Base-by-base conservation (phyloP, 495 filamentous ascomycete genomes). In the Cercophora newfieldiana region DNA sequence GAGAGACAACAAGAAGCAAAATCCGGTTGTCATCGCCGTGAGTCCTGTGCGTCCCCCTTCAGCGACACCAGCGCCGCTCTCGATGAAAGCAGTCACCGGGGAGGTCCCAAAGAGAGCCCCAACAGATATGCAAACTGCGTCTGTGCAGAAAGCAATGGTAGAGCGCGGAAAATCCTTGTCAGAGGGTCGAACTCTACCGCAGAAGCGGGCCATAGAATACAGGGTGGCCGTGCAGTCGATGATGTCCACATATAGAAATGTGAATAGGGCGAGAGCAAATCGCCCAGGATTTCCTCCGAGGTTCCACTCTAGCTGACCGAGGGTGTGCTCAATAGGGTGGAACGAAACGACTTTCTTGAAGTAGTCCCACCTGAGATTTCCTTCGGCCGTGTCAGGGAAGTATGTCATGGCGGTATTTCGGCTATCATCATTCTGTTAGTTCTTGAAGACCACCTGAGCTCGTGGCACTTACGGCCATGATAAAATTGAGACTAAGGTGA, bases 211-310 rank as follows among this genome's bases (percentile, higher is more conserved):
- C 90, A 95, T 93, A 25, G 90, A 91, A 79, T 93, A 94, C 55
- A 88, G 73, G 4, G 86, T 88, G 33, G 86, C 86, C 6, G 86
- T 87, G 68, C 81, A 83, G 67, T 88, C 86, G 59, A 88, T 84
- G 61, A 94, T 93, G 76, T 95, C 91, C 60, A 95, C 91, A 69
- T 95, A 94, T 65, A 93, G 84, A 73, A 95, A 94, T 16, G 91
- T 94, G 69, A 95, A 87, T 48, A 94, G 86, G 1, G 91, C 91
- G 16, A 94, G 76, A 33, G 84, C 87, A 72, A 95, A 93, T 64
- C 78, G 72, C 0, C 87, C 85, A 47, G 86, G 85, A 7, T 77
- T 78, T 8, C 72, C 76, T 1, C 24, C 26, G 16, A 94, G 71
- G 70, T 89, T 73, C 90, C 90, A 94, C 18, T 91, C 78, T 67